Conservation (phyloP, 2,329 filamentous ascomycete species). For the Xylaria sp. region DNA sequence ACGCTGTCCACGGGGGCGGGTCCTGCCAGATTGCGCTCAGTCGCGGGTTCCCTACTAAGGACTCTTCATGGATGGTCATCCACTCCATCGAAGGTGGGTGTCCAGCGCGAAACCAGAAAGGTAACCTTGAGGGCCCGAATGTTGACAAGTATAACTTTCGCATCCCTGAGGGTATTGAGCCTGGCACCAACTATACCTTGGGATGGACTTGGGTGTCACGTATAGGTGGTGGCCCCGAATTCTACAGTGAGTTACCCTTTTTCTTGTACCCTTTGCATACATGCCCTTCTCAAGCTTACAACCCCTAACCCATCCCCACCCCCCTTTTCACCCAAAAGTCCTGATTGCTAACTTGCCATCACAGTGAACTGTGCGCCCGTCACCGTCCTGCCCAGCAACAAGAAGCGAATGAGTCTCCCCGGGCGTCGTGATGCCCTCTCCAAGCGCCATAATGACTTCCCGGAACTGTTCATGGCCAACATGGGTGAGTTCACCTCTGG, state of each 20-base stretch:
- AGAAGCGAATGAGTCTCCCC: conserved; percentile 23
- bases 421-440: conserved; percentile 24
- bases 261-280: neutral
- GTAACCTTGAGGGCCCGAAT: conserved; percentile 53
- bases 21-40: conserved; percentile 77
- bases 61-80: conserved; percentile 71
- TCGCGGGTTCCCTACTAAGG: conserved; percentile 61
- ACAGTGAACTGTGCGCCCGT: conserved; percentile 72
- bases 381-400: conserved; percentile 49
- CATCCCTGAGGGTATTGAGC: conserved; percentile 63
- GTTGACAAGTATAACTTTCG: conserved; percentile 59
- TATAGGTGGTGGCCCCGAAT: conserved; percentile 72
- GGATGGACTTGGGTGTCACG: conserved; percentile 77
- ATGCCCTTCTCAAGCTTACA: neutral
- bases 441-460: conserved; percentile 51
- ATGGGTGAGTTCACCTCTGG: conserved; percentile 50
- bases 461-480: conserved; percentile 74
- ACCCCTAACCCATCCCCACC: too few species aligned
- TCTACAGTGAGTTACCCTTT: conserved; percentile 70
- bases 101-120: conserved; percentile 56
- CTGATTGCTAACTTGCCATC: neutral
- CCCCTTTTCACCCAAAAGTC: neutral
- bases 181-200: conserved; percentile 67
- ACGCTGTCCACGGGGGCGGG: conserved; percentile 64
- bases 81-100: conserved; percentile 74